A percentile compares a stretch with the other conserved stretches of the same genome.
Conservation (phyloP, 2,329 filamentous ascomycete genomes). For the Claviceps sorghi region DNA sequence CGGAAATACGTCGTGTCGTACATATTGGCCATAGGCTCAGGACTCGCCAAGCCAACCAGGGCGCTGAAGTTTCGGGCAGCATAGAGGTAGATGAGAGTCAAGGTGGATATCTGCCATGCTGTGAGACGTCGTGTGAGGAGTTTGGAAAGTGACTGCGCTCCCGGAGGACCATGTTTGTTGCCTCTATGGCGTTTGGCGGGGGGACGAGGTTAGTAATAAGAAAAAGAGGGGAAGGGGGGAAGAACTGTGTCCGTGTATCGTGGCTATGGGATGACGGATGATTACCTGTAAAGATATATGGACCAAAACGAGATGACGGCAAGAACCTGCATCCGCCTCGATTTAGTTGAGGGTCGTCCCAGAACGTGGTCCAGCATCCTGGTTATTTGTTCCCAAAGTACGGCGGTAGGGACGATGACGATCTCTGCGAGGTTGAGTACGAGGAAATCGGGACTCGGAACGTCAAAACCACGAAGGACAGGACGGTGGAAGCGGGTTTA, state of each 20-base stretch:
- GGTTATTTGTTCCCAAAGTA: background rate
- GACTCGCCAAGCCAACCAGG: constrained; percentile 76
- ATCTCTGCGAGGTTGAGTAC: background rate
- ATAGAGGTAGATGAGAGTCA: constrained; percentile 85
- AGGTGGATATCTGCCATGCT: constrained; percentile 75
- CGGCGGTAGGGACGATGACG: background rate
- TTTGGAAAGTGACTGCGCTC: constrained; percentile 55
- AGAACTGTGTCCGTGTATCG: background rate
- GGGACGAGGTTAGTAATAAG: background rate
- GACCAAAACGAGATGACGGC: constrained; percentile 88
- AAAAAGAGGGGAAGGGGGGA: background rate
- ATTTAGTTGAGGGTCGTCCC: constrained; percentile 78
- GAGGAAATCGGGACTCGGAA: too few species aligned
- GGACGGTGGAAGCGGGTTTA: too few species aligned
- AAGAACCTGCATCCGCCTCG: constrained; percentile 82
- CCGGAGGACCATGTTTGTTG: constrained; percentile 74
- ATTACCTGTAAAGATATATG: constrained; percentile 60
- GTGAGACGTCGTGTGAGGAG: constrained; percentile 59
- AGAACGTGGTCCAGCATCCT: constrained; percentile 73
- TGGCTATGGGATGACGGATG: background rate
- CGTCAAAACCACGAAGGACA: background rate
- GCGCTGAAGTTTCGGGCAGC: constrained; percentile 87
- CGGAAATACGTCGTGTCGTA: constrained; percentile 89
- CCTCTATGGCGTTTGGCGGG: constrained; percentile 40
- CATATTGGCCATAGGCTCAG: constrained; percentile 85